Base-by-base conservation (phyloP, 257 asterid genomes). In the Catharanthus roseus region DNA sequence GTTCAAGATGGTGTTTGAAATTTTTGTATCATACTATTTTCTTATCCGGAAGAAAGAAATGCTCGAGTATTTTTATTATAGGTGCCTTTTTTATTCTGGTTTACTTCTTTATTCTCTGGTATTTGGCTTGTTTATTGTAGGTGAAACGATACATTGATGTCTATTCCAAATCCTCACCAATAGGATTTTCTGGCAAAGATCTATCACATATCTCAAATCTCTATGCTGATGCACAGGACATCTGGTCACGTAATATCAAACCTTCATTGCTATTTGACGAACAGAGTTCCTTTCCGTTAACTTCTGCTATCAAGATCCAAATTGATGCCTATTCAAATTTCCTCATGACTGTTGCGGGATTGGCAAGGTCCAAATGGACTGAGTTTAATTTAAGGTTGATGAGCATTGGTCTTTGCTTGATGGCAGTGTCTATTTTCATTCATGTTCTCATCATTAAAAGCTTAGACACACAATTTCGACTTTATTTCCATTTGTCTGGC, bases 361-460 rank as follows among this genome's bases (percentile, higher is more conserved):
- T 93, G 75, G 99, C 96, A 56, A 90, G 97, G 79, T 93, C 99
- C 60, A 93, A 85, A 83, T 93, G 99, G 97, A 91, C 99, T 26
- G 97, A 93, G 71, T 93, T 93, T 79, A 91, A 93, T 80, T 77
- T 91, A 80, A 85, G 78, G 84, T 75, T 91, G 85, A 91, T 93
- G 99, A 84, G 89, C 29, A 10, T 83, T 70, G 99, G 99, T 82
- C 83, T 91, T 73, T 82, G 80, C 83, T 73, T 91, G 79, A 82
- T 91, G 95, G 70, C 86, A 77, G 67, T 79, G 69, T 93, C 99
- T 47, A 77, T 91, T 79, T 80, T 49, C 72, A 73, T 87, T 76
- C 95, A 89, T 60, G 79, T 72, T 56, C 80, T 73, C 69, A 70
- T 82, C 65, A 89, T 91, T 82, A 77, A 74, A 86, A 82, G 84